Evolutionary conservation across 2,329 filamentous ascomycete genomes (phyloP).

Genomic region (Dactylellina haptotyla): DNA sequence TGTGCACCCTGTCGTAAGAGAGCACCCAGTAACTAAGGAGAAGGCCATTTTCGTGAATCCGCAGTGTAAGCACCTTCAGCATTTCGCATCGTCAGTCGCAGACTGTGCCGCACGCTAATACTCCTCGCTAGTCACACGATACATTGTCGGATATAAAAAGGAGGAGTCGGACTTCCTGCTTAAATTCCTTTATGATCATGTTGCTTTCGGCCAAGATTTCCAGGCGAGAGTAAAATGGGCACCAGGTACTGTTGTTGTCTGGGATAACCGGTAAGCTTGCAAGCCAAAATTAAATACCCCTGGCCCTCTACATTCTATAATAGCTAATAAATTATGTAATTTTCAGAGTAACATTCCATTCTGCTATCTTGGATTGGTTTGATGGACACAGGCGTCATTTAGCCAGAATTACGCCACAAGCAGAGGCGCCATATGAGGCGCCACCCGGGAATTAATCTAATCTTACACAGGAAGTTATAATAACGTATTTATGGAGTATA

Average conservation of each 20-base stretch:
- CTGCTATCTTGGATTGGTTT: slow-evolving; percentile 83
- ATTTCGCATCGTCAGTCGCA: not conserved
- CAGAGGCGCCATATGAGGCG: slow-evolving; percentile 65
- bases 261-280: slow-evolving; percentile 68
- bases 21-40: slow-evolving; percentile 81
- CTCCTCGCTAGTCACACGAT: slow-evolving; percentile 72
- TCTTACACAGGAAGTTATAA: not conserved
- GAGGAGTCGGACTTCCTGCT: slow-evolving; percentile 83
- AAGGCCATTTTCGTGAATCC: slow-evolving; percentile 86
- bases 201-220: slow-evolving; percentile 76
- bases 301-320: no score
- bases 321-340: no score
- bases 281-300: no score
- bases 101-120: not conserved
- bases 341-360: slow-evolving; percentile 74
- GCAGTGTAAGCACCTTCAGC: slow-evolving; percentile 71
- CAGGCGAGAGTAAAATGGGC: slow-evolving; percentile 81
- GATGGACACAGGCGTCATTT: slow-evolving; percentile 80
- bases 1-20: slow-evolving; percentile 80
- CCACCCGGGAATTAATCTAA: not conserved
- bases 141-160: slow-evolving; percentile 84
- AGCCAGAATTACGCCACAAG: slow-evolving; percentile 83
- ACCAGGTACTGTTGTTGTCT: slow-evolving; percentile 81
- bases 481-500: no score
- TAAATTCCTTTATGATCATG: slow-evolving; percentile 80